Evolutionary conservation across 768 basidiomycete genomes (phyloP).

Genomic region (Fomitopsis pulvina): DNA sequence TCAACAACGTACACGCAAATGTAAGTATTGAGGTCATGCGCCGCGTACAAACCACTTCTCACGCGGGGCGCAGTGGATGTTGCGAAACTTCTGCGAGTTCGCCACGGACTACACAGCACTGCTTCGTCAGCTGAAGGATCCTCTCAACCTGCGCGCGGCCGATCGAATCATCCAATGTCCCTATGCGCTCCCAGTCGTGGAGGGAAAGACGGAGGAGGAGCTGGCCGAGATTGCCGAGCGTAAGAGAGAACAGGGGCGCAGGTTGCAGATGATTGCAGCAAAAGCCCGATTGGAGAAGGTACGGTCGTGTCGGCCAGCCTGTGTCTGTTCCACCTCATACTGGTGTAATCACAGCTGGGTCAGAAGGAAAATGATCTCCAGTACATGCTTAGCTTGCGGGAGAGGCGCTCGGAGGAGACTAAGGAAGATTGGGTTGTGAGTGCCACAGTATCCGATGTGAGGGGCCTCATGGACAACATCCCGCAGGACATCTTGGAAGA

Average conservation of each 20-base stretch:
- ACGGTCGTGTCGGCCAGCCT: slow-evolving; percentile 1
- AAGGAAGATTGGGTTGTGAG: slow-evolving; percentile 75
- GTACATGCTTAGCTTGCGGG: slow-evolving; percentile 56
- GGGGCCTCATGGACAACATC: background rate
- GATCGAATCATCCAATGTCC: slow-evolving; percentile 88
- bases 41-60: background rate
- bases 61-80: slow-evolving; percentile 77
- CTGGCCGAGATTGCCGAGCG: slow-evolving; percentile 70
- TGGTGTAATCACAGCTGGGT: slow-evolving; percentile 59
- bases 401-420: slow-evolving; percentile 48
- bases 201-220: slow-evolving; percentile 92
- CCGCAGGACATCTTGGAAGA: slow-evolving; percentile 49
- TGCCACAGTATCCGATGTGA: background rate
- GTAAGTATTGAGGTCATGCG: slow-evolving; percentile 34
- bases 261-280: slow-evolving; percentile 87
- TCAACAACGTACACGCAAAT: slow-evolving; percentile 69
- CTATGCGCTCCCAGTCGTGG: slow-evolving; percentile 49
- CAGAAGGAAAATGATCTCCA: slow-evolving; percentile 75
- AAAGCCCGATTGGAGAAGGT: slow-evolving; percentile 85
- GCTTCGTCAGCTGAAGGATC: slow-evolving; percentile 63
- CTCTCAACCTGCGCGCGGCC: slow-evolving; percentile 51
- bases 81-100: slow-evolving; percentile 81
- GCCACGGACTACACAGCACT: slow-evolving; percentile 66
- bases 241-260: slow-evolving; percentile 77
- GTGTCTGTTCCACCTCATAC: background rate